Percentiles rank a stretch among this genome's conserved stretches.
Conservation (phyloP, 2,329 filamentous ascomycete genomes). For the Colletotrichum echinochloae region DNA sequence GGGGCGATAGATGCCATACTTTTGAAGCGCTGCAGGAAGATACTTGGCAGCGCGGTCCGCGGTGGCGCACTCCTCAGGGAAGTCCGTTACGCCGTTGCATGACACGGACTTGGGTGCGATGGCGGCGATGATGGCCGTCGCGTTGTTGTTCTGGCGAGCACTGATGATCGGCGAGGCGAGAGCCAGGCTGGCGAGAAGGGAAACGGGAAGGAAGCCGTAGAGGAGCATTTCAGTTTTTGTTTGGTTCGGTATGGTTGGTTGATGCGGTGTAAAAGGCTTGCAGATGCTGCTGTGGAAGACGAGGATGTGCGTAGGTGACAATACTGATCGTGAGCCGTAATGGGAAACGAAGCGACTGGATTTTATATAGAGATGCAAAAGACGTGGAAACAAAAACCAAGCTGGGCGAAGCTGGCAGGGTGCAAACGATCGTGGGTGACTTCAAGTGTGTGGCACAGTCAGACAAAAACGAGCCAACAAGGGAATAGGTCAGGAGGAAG, state of each 20-base stretch:
- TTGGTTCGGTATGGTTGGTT: constrained; percentile 4
- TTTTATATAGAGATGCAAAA: constrained; percentile 6
- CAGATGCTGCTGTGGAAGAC: constrained; percentile 34
- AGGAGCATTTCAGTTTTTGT: constrained; percentile 49
- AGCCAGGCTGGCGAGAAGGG: constrained; percentile 46
- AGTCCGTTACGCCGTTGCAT: constrained; percentile 61
- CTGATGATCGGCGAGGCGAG: constrained; percentile 43
- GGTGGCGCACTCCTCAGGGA: constrained; percentile 72
- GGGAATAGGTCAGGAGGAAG: constrained; percentile 15
- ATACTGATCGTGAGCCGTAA: constrained; percentile 16
- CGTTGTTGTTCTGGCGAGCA: constrained; percentile 39
- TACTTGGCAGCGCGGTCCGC: constrained; percentile 70
- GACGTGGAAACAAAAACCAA: constrained; percentile 16
- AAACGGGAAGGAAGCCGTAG: constrained; percentile 43
- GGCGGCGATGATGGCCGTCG: constrained; percentile 56
- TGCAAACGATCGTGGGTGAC: constrained; percentile 14
- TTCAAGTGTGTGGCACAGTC: constrained; percentile 32
- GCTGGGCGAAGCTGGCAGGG: not conserved
- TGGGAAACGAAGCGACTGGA: constrained; percentile 10
- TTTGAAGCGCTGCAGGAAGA: constrained; percentile 67
- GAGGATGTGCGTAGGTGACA: not conserved
- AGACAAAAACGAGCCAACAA: constrained; percentile 12
- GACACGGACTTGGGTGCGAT: constrained; percentile 69
- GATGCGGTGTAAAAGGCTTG: constrained; percentile 31
- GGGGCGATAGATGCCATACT: constrained; percentile 65